A percentile compares a stretch with the other conserved stretches of the same genome.
Conservation (phyloP, 805 yeast species). For the Zygosaccharomyces gambellarensis region DNA sequence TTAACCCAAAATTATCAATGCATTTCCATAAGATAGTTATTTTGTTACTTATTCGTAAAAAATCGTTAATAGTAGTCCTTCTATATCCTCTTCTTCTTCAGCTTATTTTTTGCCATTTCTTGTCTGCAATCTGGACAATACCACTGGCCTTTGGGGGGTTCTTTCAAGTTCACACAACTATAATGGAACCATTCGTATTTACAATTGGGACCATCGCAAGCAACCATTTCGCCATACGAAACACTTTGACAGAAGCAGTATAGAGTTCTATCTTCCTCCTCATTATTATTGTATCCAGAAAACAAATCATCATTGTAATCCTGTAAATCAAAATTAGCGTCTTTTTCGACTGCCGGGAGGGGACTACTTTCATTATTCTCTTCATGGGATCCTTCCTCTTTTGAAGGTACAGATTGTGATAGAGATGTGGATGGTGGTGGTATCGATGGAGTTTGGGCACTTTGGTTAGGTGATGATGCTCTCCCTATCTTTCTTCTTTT, state of each 20-base stretch:
- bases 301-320: slow-evolving; percentile 36
- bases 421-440: slow-evolving; percentile 5
- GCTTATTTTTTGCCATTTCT: slow-evolving; percentile 32
- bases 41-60: neutral
- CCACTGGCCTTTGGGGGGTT: slow-evolving; percentile 92
- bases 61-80: neutral
- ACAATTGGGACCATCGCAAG: slow-evolving; percentile 89
- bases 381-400: slow-evolving; percentile 3
- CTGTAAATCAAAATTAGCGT: slow-evolving; percentile 18
- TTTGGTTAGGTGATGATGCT: slow-evolving; percentile 7
- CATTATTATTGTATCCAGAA: slow-evolving; percentile 32
- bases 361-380: slow-evolving; percentile 5
- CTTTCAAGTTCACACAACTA: slow-evolving; percentile 83
- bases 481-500: slow-evolving; percentile 25
- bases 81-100: slow-evolving; percentile 21
- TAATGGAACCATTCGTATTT: slow-evolving; percentile 94
- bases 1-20: neutral
- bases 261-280: slow-evolving; percentile 59
- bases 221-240: slow-evolving; percentile 94
- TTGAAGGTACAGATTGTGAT: neutral
- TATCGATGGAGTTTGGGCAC: slow-evolving; percentile 6
- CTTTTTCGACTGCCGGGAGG: slow-evolving; percentile 6
- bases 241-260: slow-evolving; percentile 94
- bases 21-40: neutral
- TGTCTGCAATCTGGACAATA: slow-evolving; percentile 79